Evolutionary conservation across 2,329 filamentous ascomycete species (phyloP).

Genomic region (Pseudocercospora fuligena): DNA sequence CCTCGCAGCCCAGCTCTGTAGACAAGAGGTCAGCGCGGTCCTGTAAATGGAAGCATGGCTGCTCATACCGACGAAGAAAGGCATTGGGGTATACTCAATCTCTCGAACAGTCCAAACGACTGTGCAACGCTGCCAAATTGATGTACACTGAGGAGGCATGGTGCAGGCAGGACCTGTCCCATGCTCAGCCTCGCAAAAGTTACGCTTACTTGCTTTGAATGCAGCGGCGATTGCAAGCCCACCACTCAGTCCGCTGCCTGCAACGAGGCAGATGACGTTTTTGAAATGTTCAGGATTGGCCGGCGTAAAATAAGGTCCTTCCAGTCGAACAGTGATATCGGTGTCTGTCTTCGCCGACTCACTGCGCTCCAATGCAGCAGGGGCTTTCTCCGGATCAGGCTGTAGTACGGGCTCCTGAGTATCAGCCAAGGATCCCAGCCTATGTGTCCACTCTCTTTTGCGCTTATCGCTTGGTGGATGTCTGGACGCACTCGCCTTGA

Average conservation of each 20-base stretch:
- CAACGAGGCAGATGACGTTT: conserved; percentile 25
- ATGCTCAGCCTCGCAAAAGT: too few species aligned
- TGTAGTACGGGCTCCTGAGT: not conserved
- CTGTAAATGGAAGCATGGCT: not conserved
- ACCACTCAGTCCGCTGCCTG: conserved; percentile 29
- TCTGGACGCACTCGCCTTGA: conserved; percentile 2
- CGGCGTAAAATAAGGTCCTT: conserved; percentile 27
- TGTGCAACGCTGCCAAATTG: conserved; percentile 20
- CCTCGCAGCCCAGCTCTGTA: conserved; percentile 16
- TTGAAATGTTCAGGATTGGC: conserved; percentile 19
- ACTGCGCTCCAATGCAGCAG: not conserved
- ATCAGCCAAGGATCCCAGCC: conserved; percentile 11
- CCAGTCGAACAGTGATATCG: conserved; percentile 16
- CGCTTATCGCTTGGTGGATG: not conserved
- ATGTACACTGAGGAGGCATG: not conserved
- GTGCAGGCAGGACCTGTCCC: not conserved
- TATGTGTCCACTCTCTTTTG: conserved; percentile 18
- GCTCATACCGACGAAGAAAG: conserved; percentile 12
- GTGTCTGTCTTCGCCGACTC: not conserved
- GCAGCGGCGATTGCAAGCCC: conserved; percentile 22
- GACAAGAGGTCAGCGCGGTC: not conserved
- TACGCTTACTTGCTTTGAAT: conserved; percentile 12
- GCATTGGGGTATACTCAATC: conserved; percentile 17
- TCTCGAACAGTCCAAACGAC: conserved; percentile 26
- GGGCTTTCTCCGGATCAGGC: conserved; percentile 2